Conservation (phyloP, 805 yeast genomes). For the Lipomyces kockii region DNA sequence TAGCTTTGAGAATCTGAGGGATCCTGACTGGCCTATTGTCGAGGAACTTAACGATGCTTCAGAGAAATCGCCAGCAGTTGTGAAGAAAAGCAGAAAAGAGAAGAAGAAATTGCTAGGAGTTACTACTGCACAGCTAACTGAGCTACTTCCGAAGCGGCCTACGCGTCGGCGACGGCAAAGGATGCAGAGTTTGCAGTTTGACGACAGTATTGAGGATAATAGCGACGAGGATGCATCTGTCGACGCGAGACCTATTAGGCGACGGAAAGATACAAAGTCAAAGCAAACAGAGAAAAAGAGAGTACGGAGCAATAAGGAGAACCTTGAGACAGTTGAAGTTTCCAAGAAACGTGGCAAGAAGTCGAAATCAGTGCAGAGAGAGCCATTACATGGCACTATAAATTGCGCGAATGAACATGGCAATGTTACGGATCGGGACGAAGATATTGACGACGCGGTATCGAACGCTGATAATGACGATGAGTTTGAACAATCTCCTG, state of each 20-base stretch:
- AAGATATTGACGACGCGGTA: conserved; percentile 4
- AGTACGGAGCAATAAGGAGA: conserved; percentile 1
- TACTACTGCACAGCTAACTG: conserved; percentile 29
- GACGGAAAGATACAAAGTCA: neutral
- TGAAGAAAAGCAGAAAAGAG: neutral
- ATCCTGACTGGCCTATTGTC: neutral
- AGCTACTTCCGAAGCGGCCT: conserved; percentile 18
- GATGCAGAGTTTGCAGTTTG: conserved; percentile 11
- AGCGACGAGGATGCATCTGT: conserved; percentile 1
- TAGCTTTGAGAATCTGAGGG: neutral
- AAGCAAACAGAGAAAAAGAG: conserved; percentile 8
- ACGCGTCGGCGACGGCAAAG: conserved; percentile 5
- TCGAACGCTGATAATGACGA: conserved; percentile 3
- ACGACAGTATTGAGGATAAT: conserved; percentile 1
- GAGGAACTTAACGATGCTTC: neutral
- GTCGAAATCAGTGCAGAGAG: neutral
- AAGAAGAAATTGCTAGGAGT: neutral
- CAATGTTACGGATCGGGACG: neutral
- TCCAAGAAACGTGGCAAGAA: neutral
- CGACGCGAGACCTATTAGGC: neutral
- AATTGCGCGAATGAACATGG: neutral
- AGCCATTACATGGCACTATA: neutral
- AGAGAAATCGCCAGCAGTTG: neutral
- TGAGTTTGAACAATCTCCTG: conserved; percentile 7
- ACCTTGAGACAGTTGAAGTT: neutral